These are phyloP conservation scores for Aspergillus versicolor DNA, from an alignment of 2,329 filamentous ascomycete genomes.

Conservation along the genomic window DNA sequence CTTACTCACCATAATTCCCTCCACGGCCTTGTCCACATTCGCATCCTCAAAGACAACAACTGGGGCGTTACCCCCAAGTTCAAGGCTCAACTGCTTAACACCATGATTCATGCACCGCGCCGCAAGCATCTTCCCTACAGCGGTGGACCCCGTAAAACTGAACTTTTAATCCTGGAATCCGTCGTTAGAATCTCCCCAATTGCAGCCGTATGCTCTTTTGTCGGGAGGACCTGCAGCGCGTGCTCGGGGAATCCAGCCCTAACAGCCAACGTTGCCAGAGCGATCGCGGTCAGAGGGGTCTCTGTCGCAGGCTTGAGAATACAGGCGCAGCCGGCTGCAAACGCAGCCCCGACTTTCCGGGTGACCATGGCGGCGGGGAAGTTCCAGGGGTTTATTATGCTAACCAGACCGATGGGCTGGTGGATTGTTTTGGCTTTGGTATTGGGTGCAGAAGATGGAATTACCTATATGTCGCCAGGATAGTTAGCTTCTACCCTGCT, in stretches of 20 bases:
- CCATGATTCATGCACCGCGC: constrained; percentile 73
- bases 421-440: constrained; percentile 46
- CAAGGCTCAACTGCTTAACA: constrained; percentile 74
- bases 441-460: constrained; percentile 51
- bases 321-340: constrained; percentile 87
- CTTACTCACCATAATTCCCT: constrained; percentile 76
- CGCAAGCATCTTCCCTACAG: constrained; percentile 72
- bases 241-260: constrained; percentile 83
- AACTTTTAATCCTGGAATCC: constrained; percentile 72
- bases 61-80: constrained; percentile 88
- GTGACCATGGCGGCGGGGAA: constrained; percentile 53
- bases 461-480: no score
- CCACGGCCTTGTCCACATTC: constrained; percentile 75
- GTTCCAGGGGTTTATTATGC: constrained; percentile 65
- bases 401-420: constrained; percentile 64
- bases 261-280: constrained; percentile 76
- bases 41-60: constrained; percentile 91
- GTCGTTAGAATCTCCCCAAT: constrained; percentile 53
- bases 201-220: constrained; percentile 50
- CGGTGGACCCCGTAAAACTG: constrained; percentile 79
- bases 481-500: no score
- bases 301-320: constrained; percentile 85
- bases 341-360: constrained; percentile 50
- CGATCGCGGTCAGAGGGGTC: constrained; percentile 83
- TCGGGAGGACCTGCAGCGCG: constrained; percentile 80